Conservation (phyloP, 1,139 yeast genomes). For the Yamadazyma sp. region DNA sequence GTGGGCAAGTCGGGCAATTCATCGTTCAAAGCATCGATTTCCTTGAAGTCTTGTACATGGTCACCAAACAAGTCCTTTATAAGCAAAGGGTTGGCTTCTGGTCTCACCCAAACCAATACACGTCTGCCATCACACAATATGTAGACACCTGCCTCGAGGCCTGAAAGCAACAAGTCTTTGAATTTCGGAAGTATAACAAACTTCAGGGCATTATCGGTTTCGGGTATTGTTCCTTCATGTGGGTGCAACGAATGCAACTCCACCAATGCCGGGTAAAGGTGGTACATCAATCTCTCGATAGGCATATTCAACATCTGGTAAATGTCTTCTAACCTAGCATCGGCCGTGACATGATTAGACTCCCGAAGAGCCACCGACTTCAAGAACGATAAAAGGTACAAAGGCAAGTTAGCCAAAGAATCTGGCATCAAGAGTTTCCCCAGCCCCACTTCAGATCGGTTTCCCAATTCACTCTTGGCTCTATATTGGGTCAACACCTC, state of each 20-base stretch:
- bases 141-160: slow-evolving; percentile 75
- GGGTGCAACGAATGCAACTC: slow-evolving; percentile 69
- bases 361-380: slow-evolving; percentile 66
- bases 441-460: slow-evolving; percentile 46
- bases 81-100: slow-evolving; percentile 64
- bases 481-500: slow-evolving; percentile 80
- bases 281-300: slow-evolving; percentile 58
- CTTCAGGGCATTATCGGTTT: slow-evolving; percentile 40
- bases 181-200: slow-evolving; percentile 53
- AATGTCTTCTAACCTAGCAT: slow-evolving; percentile 60
- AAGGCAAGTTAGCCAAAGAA: slow-evolving; percentile 70
- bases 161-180: slow-evolving; percentile 44
- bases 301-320: slow-evolving; percentile 57
- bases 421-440: slow-evolving; percentile 82
- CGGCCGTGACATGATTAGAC: slow-evolving; percentile 46
- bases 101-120: slow-evolving; percentile 69
- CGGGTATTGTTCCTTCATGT: slow-evolving; percentile 47
- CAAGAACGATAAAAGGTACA: slow-evolving; percentile 65
- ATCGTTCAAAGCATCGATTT: slow-evolving; percentile 51
- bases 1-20: slow-evolving; percentile 74
- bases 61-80: slow-evolving; percentile 75
- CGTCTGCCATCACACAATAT: slow-evolving; percentile 69
- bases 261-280: slow-evolving; percentile 78
- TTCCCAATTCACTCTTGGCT: slow-evolving; percentile 50
- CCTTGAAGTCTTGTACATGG: slow-evolving; percentile 38